Evolutionary conservation across 2,329 filamentous ascomycete species (phyloP).

Genomic region (Sphaerulina vaccinii): DNA sequence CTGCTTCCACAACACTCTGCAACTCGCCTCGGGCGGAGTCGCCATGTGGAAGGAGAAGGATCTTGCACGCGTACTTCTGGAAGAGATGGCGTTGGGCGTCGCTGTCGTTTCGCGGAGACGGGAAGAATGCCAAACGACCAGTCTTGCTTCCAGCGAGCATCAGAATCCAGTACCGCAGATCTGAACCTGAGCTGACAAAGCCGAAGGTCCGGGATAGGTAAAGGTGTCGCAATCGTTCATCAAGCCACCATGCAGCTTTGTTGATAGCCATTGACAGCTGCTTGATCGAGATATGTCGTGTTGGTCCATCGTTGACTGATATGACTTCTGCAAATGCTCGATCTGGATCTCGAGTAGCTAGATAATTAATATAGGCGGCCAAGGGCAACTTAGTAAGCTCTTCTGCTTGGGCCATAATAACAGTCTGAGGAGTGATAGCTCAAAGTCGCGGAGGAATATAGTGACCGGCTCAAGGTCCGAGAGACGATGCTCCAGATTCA

Average conservation of each 20-base stretch:
- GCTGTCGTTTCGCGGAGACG: conserved; percentile 19
- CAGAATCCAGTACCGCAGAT: conserved; percentile 18
- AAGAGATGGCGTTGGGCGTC: conserved; percentile 18
- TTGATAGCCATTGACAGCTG: conserved; percentile 17
- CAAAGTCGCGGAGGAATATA: conserved; percentile 8
- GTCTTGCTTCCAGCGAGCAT: conserved; percentile 20
- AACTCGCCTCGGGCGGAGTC: conserved; percentile 6
- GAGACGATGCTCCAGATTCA: not conserved
- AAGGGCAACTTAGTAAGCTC: conserved; percentile 9
- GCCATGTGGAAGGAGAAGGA: conserved; percentile 11
- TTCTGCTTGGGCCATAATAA: conserved; percentile 6
- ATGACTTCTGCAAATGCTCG: conserved; percentile 10
- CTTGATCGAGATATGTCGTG: conserved; percentile 3
- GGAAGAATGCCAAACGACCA: conserved; percentile 20
- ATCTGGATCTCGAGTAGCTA: conserved; percentile 5
- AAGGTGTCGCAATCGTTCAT: conserved; percentile 16
- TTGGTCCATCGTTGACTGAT: not conserved
- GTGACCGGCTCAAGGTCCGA: not conserved
- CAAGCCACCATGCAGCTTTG: conserved; percentile 21
- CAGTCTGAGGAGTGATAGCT: conserved; percentile 7
- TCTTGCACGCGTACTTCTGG: conserved; percentile 18
- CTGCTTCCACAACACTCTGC: conserved; percentile 14
- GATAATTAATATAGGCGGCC: conserved; percentile 13
- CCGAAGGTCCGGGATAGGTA: conserved; percentile 9
- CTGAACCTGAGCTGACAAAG: conserved; percentile 12